Evolutionary conservation across 2,329 filamentous ascomycete genomes (phyloP), one percentile per base, ranked within the genome.

Genomic region (Leptographium wingfieldii): DNA sequence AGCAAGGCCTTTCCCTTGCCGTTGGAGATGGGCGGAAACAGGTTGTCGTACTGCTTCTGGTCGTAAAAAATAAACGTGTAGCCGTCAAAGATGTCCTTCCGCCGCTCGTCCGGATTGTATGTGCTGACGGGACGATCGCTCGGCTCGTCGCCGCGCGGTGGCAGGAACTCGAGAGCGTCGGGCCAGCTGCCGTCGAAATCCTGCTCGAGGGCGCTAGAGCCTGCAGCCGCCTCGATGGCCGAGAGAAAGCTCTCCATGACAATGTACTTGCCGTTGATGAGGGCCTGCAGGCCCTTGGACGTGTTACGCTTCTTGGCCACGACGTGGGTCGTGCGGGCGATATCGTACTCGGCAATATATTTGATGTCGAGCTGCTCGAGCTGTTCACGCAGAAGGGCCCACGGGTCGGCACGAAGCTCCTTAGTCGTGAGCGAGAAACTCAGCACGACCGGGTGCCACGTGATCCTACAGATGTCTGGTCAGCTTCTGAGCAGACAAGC

Each of bases 321-420:
- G 12, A 95, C 87, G 71, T 97, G 92, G 0, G 92, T 96, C 0
- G 92, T 96, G 33, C 80, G 74, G 19, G 76, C 79, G 31, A 80
- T 74, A 29, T 88, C 74, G 70, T 90, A 96, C 4, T 91, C 85
- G 52, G 82, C 77, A 16, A 88, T 76, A 16, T 90, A 85, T 71
- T 96, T 97, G 71, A 97, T 86, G 69, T 96, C 94, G n/a, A 95
- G 78, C 53, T 86, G 82, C 69, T 95, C 90, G 22, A 97, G 81
- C 58, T 80, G 80, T 38, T 80, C 74, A 63, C 82, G 82, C 31
- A 91, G 79, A 22, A 76, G 75, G 2, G 76, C 73, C 59, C 92
- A 76, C 1, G 86, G 83, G 66, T 86, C 83, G 62, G 78, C 77
- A 64, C 85, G 88, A 40, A 85, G 73, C 66, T 90, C 85, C 65